Percentiles rank a stretch among this genome's conserved stretches.
Conservation (phyloP, 805 yeast species). For the Saturnispora sanitii region DNA sequence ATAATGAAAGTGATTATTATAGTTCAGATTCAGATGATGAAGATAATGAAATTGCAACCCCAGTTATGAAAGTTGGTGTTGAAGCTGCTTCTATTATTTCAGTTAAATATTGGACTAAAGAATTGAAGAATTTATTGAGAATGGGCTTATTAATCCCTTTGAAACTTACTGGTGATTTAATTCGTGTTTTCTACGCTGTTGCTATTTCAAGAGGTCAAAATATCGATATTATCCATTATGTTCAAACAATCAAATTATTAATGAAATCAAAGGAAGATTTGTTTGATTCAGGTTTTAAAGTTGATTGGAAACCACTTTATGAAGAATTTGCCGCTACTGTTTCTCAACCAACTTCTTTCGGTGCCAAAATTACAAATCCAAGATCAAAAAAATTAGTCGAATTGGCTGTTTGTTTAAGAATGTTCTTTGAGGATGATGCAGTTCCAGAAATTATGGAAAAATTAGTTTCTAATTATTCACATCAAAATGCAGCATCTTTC, state of each 20-base stretch:
- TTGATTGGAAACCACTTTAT: slow-evolving; percentile 44
- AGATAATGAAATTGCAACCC: slow-evolving; percentile 30
- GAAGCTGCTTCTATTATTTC: slow-evolving; percentile 64
- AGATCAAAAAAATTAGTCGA: slow-evolving; percentile 39
- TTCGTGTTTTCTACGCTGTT: slow-evolving; percentile 61
- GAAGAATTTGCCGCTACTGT: slow-evolving; percentile 29
- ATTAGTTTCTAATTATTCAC: slow-evolving; percentile 42
- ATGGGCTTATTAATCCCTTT: slow-evolving; percentile 78
- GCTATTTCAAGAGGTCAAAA: slow-evolving; percentile 66
- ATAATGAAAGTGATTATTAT: slow-evolving; percentile 25
- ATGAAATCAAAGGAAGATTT: slow-evolving; percentile 39
- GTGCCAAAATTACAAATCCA: slow-evolving; percentile 39
- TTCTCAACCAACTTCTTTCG: slow-evolving; percentile 40
- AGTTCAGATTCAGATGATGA: slow-evolving; percentile 33
- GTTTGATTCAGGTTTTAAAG: slow-evolving; percentile 29
- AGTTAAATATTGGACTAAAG: slow-evolving; percentile 81
- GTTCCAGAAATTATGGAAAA: slow-evolving; percentile 43
- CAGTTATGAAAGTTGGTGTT: slow-evolving; percentile 52
- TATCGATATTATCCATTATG: slow-evolving; percentile 48
- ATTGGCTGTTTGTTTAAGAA: slow-evolving; percentile 44
- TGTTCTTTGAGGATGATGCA: slow-evolving; percentile 40
- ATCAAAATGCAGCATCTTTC: slow-evolving; percentile 41
- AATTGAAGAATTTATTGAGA: slow-evolving; percentile 64
- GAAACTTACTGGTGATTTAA: slow-evolving; percentile 46
- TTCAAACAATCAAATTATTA: slow-evolving; percentile 49